Percentiles rank a stretch among this genome's conserved stretches.
These are phyloP conservation scores for Rhizoclosmatium globosum DNA, from an alignment of 192 early-diverging fungal species.

Conservation along the genomic window DNA sequence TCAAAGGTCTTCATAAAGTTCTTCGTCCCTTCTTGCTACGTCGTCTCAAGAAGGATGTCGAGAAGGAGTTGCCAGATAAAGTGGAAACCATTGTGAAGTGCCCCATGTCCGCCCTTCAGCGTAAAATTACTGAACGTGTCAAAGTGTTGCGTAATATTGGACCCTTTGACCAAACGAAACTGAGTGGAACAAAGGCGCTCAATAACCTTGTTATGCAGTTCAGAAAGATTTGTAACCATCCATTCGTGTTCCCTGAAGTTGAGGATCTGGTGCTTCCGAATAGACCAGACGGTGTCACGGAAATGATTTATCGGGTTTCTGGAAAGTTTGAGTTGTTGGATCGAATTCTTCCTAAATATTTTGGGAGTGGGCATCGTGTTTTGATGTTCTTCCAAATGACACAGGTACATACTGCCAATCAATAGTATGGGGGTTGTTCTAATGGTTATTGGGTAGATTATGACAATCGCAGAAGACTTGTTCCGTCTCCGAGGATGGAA, in stretches of 20 bases:
- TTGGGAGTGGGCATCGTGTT: slow-evolving; percentile 81
- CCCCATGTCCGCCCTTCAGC: slow-evolving; percentile 88
- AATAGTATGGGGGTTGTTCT: slow-evolving; percentile 62
- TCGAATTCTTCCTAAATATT: slow-evolving; percentile 91
- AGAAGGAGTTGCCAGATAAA: slow-evolving; percentile 97
- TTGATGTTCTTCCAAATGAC: slow-evolving; percentile 76
- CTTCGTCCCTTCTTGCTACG: slow-evolving; percentile 96
- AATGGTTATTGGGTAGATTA: slow-evolving; percentile 63
- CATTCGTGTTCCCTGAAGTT: slow-evolving; percentile 95
- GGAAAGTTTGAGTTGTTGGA: slow-evolving; percentile 99
- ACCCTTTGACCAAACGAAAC: slow-evolving; percentile 51
- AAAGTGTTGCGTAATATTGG: slow-evolving; percentile 59
- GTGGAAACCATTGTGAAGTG: slow-evolving; percentile 94
- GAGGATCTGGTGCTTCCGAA: slow-evolving; percentile 82
- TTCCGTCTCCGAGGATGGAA: slow-evolving; percentile 74
- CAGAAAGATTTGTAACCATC: slow-evolving; percentile 98
- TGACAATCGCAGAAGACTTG: slow-evolving; percentile 98
- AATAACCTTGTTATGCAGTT: slow-evolving; percentile 99
- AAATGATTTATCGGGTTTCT: slow-evolving; percentile 78
- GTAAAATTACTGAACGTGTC: slow-evolving; percentile 73
- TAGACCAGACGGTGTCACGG: slow-evolving; percentile 23
- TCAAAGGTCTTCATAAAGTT: slow-evolving; percentile 96
- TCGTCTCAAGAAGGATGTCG: slow-evolving; percentile 97
- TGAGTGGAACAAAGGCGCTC: slow-evolving; percentile 74
- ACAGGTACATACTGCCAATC: slow-evolving; percentile 25